phyloP scores from a whole-genome alignment of 2,329 filamentous ascomycete species.

The Gliomastix tumulicola region DNA sequence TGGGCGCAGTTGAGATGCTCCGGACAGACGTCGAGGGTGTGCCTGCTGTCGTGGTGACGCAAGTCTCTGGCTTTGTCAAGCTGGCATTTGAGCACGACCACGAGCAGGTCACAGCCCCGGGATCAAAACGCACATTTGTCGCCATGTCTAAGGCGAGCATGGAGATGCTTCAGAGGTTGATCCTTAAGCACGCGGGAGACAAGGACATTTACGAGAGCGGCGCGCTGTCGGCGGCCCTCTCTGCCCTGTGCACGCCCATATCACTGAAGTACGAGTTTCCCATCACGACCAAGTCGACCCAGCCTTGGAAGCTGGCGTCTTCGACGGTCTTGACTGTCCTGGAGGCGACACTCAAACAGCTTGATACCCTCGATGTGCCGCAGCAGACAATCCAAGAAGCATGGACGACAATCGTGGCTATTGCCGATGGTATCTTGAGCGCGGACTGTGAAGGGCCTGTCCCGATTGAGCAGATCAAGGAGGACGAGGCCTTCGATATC shows the following conservation, averaged over 20 bases:
- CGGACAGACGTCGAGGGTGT: slow-evolving; percentile 59
- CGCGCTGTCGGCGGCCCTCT: slow-evolving; percentile 58
- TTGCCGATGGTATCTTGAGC: slow-evolving; percentile 62
- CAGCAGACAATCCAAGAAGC: slow-evolving; percentile 44
- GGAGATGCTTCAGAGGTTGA: slow-evolving; percentile 55
- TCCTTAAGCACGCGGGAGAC: slow-evolving; percentile 52
- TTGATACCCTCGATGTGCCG: slow-evolving; percentile 42
- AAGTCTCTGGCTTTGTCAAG: slow-evolving; percentile 64
- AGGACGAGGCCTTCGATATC: slow-evolving; percentile 80
- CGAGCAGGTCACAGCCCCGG: slow-evolving; percentile 18
- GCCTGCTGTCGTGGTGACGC: slow-evolving; percentile 59
- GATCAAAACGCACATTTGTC: slow-evolving; percentile 68
- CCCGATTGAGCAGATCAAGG: slow-evolving; percentile 33
- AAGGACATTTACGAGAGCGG: slow-evolving; percentile 63
- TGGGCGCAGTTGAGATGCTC: slow-evolving; percentile 62
- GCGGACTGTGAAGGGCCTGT: slow-evolving; percentile 55
- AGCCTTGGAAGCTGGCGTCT: slow-evolving; percentile 77
- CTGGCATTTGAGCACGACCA: slow-evolving; percentile 53
- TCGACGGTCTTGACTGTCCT: slow-evolving; percentile 63
- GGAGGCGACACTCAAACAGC: slow-evolving; percentile 54
- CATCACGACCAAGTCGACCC: slow-evolving; percentile 60
- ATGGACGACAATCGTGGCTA: slow-evolving; percentile 63
- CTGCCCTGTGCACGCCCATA: slow-evolving; percentile 64
- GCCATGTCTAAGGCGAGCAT: slow-evolving; percentile 83
- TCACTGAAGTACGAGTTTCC: slow-evolving; percentile 74